Base-by-base conservation (phyloP, 73 alveolate genomes). In the Effrenium voratum region DNA sequence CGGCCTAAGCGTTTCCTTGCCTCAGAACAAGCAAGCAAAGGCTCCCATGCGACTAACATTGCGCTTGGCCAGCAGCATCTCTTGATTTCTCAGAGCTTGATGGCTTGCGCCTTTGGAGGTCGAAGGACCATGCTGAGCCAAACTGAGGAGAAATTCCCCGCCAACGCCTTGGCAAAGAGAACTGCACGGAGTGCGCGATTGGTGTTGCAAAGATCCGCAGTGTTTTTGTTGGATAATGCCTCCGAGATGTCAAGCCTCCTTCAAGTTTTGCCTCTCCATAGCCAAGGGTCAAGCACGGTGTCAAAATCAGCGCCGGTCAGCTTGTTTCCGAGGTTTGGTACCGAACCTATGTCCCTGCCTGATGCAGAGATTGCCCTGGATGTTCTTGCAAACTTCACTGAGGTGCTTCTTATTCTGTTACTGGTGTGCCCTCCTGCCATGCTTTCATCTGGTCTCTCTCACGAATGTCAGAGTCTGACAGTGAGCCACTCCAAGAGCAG, bases 301-400 rank as follows among this genome's bases (percentile, higher is more conserved):
- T n/a, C n/a, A n/a, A n/a, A n/a, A n/a, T 52, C 63, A 12, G 63
- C 63, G 63, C 63, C 70, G 70, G n/a, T 4, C 70, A 57, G 26
- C 70, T 5, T 13, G 70, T 57, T 30, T 22, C 70, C 24, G n/a
- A 90, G 97, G 97, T 90, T 46, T 90, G 97, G 97, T 90, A 90
- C 97, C 97, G 97, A 90, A 90, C 97, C 97, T 90, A 90, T 40
- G 97, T 41, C 55, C 22, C 2, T 19, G 13, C 85, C 95, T 87
- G 50, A 87, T 19, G 26, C 77, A 3, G 16, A 12, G 63, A 28
- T 32, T n/a, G 68, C 68, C 72, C 15, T 46, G 26, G 34, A 13
- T 22, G 87, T 13, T 15, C 10, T 73, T 32, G 15, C 32, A 30
- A 73, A 68, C 50, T 30, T 2, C 40, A 12, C 12, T 26, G 34